Conservation (phyloP, 208 protist genomes). For the Zelonia costaricensis region DNA sequence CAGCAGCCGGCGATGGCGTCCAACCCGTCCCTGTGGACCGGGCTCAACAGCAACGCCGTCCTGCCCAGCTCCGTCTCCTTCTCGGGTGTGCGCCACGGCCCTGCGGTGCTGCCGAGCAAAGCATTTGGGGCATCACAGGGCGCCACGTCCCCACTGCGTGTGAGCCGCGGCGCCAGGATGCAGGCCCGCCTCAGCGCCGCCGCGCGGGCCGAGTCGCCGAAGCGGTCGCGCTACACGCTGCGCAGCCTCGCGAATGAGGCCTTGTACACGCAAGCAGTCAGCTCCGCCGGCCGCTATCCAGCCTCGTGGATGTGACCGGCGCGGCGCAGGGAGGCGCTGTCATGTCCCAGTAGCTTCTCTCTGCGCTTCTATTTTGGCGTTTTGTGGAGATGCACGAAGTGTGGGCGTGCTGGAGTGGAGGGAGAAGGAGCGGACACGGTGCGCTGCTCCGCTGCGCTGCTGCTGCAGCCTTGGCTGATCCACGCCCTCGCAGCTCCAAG, state of each 20-base stretch:
- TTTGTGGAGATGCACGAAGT: too few species aligned
- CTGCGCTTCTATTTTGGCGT: too few species aligned
- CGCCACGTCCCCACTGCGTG: background rate
- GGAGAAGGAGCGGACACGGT: too few species aligned
- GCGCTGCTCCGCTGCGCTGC: too few species aligned
- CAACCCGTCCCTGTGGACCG: background rate
- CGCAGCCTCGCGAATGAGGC: conserved; percentile 1
- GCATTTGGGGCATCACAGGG: background rate
- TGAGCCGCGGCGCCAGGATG: background rate
- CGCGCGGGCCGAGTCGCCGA: too few species aligned
- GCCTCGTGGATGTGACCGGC: too few species aligned
- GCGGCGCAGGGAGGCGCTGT: too few species aligned
- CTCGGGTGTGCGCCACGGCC: too few species aligned
- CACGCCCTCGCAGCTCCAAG: too few species aligned
- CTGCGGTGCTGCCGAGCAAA: background rate
- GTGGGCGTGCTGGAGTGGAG: too few species aligned
- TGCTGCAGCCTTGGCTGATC: too few species aligned
- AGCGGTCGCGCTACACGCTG: conserved; percentile 1
- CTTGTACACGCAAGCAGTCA: conserved; percentile 6
- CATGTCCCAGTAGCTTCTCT: too few species aligned
- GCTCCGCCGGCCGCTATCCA: background rate
- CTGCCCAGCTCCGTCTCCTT: background rate
- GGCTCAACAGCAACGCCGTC: background rate
- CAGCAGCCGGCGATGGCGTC: background rate
- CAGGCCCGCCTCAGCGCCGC: background rate